Evolutionary conservation across 495 filamentous ascomycete genomes (phyloP).

Genomic region (Neurospora sp.): DNA sequence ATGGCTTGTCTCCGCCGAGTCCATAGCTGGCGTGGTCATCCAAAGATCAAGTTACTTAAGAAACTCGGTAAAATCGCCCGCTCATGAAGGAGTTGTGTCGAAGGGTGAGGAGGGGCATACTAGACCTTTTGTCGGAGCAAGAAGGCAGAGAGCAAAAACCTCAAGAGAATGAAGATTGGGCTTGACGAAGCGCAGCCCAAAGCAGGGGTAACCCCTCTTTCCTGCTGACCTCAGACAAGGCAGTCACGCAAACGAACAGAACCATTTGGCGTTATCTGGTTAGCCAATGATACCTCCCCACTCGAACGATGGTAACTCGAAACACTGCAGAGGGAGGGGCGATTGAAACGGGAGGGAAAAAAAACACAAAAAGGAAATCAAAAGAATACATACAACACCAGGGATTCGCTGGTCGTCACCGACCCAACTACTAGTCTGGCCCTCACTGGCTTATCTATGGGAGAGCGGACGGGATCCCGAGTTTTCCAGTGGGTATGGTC

Average conservation of each 20-base stretch:
- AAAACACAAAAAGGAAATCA: not conserved
- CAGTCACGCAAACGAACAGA: not conserved
- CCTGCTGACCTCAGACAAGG: not conserved
- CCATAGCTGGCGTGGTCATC: not conserved
- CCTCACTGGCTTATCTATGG: no score
- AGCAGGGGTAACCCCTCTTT: not conserved
- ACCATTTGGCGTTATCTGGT: not conserved
- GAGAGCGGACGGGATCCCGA: no score
- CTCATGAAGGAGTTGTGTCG: not conserved
- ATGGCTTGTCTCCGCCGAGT: not conserved
- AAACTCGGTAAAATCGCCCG: not conserved
- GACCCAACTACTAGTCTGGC: constrained; percentile 20
- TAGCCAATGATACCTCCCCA: not conserved
- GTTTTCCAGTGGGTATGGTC: no score
- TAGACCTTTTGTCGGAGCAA: not conserved
- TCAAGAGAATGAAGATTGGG: not conserved
- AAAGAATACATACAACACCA: constrained; percentile 23
- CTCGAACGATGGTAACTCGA: not conserved
- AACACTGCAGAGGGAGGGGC: not conserved
- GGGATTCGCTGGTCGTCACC: constrained; percentile 31
- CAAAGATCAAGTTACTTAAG: not conserved
- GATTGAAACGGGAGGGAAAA: not conserved
- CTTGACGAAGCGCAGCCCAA: not conserved
- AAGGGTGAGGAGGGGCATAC: not conserved
- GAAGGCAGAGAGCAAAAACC: not conserved